These are phyloP conservation scores for Coniochaeta pulveracea DNA, from an alignment of 2,329 filamentous ascomycete species.

Conservation along the genomic window DNA sequence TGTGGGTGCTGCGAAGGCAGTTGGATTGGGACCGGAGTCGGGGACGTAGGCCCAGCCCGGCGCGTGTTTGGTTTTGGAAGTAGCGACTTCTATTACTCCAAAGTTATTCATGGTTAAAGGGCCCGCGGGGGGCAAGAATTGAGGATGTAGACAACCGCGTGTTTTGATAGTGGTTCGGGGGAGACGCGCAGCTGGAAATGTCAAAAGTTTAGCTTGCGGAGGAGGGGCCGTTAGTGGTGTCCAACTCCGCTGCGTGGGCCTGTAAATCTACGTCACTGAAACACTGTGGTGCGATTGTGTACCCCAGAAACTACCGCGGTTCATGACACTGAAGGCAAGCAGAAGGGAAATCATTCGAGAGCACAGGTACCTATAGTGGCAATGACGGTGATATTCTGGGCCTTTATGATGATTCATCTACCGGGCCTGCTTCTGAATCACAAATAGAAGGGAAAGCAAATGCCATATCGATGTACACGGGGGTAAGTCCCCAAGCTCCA, in stretches of 20 bases:
- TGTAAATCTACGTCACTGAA: neutral
- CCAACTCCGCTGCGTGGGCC: neutral
- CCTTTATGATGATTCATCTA: neutral
- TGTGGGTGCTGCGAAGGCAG: constrained; percentile 34
- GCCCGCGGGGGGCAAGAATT: neutral
- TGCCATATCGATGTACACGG: constrained; percentile 1
- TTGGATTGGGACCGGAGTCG: constrained; percentile 52
- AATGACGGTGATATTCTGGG: neutral
- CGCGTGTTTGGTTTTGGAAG: constrained; percentile 54
- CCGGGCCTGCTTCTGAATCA: constrained; percentile 2
- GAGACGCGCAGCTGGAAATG: constrained; percentile 2
- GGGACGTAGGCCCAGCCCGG: constrained; percentile 92
- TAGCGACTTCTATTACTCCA: constrained; percentile 74
- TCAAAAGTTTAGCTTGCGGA: constrained; percentile 2
- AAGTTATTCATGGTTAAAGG: constrained; percentile 48
- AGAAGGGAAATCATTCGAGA: too few relatives aligned
- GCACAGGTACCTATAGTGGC: too few relatives aligned
- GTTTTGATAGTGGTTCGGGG: constrained; percentile 1
- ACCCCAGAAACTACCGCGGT: too few relatives aligned
- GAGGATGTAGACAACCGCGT: too few relatives aligned
- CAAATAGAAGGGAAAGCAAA: constrained; percentile 1
- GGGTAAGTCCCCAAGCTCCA: neutral
- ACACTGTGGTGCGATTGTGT: too few relatives aligned
- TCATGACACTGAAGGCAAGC: neutral
- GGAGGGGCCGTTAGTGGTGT: constrained; percentile 2